Conservation (phyloP, 371 early-diverging fungal genomes). For the Apophysomyces variabilis region DNA sequence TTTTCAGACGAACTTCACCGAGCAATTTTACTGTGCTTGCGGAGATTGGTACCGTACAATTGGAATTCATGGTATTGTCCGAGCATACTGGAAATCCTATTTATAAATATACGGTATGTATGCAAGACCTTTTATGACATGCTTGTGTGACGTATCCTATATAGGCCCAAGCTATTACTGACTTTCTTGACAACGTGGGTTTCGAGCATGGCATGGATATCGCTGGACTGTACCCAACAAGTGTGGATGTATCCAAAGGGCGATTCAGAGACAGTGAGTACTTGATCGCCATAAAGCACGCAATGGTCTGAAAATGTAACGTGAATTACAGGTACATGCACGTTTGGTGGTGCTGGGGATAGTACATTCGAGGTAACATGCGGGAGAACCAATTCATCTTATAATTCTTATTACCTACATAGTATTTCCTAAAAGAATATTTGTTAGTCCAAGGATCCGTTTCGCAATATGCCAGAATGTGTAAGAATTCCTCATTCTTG, state of each 20-base stretch:
- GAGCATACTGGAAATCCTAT: slow-evolving; percentile 68
- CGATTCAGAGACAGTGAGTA: slow-evolving; percentile 40
- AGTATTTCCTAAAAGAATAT: slow-evolving; percentile 80
- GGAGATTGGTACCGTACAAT: slow-evolving; percentile 84
- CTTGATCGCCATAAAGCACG: background rate
- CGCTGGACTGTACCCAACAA: slow-evolving; percentile 60
- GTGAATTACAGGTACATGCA: slow-evolving; percentile 26
- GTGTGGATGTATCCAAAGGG: slow-evolving; percentile 41
- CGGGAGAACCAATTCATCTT: background rate
- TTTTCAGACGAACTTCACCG: slow-evolving; percentile 23
- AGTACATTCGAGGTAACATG: slow-evolving; percentile 55
- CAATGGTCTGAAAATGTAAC: background rate
- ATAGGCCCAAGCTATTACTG: slow-evolving; percentile 56
- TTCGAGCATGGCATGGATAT: slow-evolving; percentile 52
- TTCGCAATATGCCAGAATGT: slow-evolving; percentile 55
- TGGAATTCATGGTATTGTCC: slow-evolving; percentile 86
- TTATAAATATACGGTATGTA: slow-evolving; percentile 60
- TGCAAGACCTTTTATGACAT: background rate
- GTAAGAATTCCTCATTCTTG: slow-evolving; percentile 46
- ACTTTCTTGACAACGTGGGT: slow-evolving; percentile 45
- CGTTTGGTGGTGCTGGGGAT: slow-evolving; percentile 60
- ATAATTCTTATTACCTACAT: background rate
- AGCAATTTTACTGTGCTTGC: slow-evolving; percentile 57
- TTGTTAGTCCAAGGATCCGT: slow-evolving; percentile 56
- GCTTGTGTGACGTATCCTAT: background rate